Base-by-base conservation (phyloP, 495 filamentous ascomycete species). In the Aspergillus affinis region DNA sequence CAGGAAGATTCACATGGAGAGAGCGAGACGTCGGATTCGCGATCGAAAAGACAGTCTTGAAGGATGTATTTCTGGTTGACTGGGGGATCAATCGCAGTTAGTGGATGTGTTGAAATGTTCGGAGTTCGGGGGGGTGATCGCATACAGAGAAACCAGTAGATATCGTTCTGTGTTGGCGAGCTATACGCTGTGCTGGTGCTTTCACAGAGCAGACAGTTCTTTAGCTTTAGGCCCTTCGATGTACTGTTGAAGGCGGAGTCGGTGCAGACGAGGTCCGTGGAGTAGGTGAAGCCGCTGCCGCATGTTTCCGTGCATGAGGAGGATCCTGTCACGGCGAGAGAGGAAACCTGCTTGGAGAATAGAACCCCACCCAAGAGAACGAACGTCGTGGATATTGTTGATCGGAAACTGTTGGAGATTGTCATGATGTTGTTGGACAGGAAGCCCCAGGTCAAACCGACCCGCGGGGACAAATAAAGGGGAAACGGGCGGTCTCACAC, bases 81-180 rank as follows among this genome's bases (percentile, higher is more conserved):
- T 52, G 27, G 27, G 8, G 15, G 15, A 1, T 32, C 3, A 32
- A 32, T 3, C 30, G 1, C 3, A 1, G 30, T 32, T 7, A 32
- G 30, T 12, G 30, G 10, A 32, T 32, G 10, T 32, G 6, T 8
- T 3, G 30, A 32, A 1, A 8, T 1, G 10, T 7, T 32, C 30
- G 10, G 30, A 32, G 23, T 4, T n/a, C n/a, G n/a, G 8, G 8
- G 8, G 29, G 29, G 6, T n/a, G 26, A 30, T 7, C 17, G 21
- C 50, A 18, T 30, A 52, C 50, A 52, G 20, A 52, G 27, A 52
- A 52, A 52, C 20, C 27, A 52, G 17, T 52, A 30, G 21, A 52
- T 9, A 10, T 52, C 50, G 27, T 52, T 52, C 21, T 30, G 17
- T 8, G 23, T 27, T 1, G 50, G 21, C 20, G 8, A 27, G 0